Evolutionary conservation across 495 filamentous ascomycete species (phyloP), one percentile per base, ranked within the genome.

Genomic region (Daldinia caldariorum): DNA sequence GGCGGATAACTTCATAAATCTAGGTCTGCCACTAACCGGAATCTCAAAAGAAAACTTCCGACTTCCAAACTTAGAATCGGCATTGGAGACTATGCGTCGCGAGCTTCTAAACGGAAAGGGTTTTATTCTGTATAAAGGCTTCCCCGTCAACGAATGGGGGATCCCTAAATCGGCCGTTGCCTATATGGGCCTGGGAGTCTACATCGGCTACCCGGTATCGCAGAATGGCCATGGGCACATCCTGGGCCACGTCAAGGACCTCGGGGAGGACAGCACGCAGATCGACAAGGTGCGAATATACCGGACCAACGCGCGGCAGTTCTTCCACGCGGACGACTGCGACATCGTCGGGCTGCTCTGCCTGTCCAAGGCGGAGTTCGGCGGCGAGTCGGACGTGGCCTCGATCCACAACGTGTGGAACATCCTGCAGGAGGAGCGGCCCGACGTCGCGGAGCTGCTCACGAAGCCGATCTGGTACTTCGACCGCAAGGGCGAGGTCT

Each of bases 201-300:
- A 94, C 73, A 83, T 97, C 4, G 93, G 93, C 38, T 93, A 96
- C 79, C 92, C 94, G 62, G 85, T 94, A 39, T 91, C 88, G 41
- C 93, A 97, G 74, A 97, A 97, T 80, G 87, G 88, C 7, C 87
- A 87, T 47, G 93, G 93, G n/a, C 93, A 97, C 77, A 91, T 97
- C 13, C 83, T 97, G 9, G 93, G 93, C 2, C 93, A 97, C 77
- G 93, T 97, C 75, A 93, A 97, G 79, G 92, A 96, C 79, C 84
- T 97, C 3, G 91, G 92, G 41, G 93, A 94, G 63, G 92, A 97
- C 78, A 80, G 90, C 32, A 89, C 85, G 9, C 86, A 91, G 78
- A 94, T 91, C 67, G 90, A 97, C 77, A 87, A 86, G 59, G 93
- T 97, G 20, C 86, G 93, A 47, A 96, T 97, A 75, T 97, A 97